A percentile compares a stretch with the other conserved stretches of the same genome.
phyloP scores from a whole-genome alignment of 129 eudicot genomes.

The Logfia minima region DNA sequence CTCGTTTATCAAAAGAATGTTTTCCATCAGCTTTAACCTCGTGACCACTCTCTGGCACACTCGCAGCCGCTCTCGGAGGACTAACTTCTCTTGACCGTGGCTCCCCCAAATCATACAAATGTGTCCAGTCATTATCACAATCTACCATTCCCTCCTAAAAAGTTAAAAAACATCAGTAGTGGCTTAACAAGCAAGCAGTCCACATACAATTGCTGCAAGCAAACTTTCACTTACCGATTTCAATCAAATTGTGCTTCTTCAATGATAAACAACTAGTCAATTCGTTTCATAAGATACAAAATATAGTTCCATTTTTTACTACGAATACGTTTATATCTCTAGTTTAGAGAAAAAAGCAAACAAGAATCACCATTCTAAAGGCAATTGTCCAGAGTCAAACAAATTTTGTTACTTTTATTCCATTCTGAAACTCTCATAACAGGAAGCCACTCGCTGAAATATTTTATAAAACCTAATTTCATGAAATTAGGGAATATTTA shows the following conservation, averaged over 20 bases:
- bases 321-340: too few species aligned
- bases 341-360: too few species aligned
- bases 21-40: conserved; percentile 63
- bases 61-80: conserved; percentile 47
- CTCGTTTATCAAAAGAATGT: conserved; percentile 59
- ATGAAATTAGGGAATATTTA: conserved; percentile 11
- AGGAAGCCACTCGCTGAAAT: background rate
- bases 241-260: too few species aligned
- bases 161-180: conserved; percentile 6
- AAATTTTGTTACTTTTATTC: too few species aligned
- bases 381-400: too few species aligned
- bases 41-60: conserved; percentile 44
- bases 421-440: background rate
- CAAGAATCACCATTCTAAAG: too few species aligned
- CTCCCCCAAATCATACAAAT: conserved; percentile 77
- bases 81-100: conserved; percentile 60
- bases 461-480: background rate
- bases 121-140: conserved; percentile 61
- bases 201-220: background rate
- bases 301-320: too few species aligned
- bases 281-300: too few species aligned
- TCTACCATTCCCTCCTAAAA: conserved; percentile 58
- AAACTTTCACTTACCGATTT: too few species aligned
- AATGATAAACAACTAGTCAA: too few species aligned
- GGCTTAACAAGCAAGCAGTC: background rate